phyloP scores from a whole-genome alignment of 768 basidiomycete genomes.

The Porpolomopsis calyptriformis region DNA sequence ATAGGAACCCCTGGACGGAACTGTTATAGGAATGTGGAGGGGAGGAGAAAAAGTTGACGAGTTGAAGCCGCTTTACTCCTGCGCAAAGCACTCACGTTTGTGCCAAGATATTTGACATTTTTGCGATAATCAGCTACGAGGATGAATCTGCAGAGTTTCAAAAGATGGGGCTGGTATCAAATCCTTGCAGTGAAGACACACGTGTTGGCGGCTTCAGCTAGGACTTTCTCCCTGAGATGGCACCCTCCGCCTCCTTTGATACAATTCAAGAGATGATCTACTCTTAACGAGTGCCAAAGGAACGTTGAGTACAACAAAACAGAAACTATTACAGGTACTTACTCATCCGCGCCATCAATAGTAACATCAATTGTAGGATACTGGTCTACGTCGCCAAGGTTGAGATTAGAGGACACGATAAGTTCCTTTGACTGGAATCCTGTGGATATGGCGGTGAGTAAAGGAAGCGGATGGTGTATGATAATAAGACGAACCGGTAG shows the following conservation, averaged over 20 bases:
- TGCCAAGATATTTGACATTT: constrained; percentile 73
- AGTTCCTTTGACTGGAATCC: constrained; percentile 96
- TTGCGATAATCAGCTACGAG: constrained; percentile 95
- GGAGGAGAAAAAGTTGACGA: background rate
- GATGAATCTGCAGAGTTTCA: constrained; percentile 47
- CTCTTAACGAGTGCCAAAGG: constrained; percentile 38
- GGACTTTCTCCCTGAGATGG: constrained; percentile 92
- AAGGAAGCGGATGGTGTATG: background rate
- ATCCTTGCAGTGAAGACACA: constrained; percentile 30
- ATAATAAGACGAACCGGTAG: constrained; percentile 68
- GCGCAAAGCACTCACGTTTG: constrained; percentile 50
- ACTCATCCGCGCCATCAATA: constrained; percentile 97
- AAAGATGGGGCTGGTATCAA: background rate
- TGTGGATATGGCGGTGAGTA: constrained; percentile 9
- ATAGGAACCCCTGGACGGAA: constrained; percentile 86
- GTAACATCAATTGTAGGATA: constrained; percentile 91
- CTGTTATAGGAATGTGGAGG: constrained; percentile 26
- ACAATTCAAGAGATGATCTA: constrained; percentile 76
- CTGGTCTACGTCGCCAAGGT: constrained; percentile 81
- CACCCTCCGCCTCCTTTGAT: constrained; percentile 98
- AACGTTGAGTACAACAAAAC: background rate
- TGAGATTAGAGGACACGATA: constrained; percentile 70
- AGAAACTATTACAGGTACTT: constrained; percentile 18
- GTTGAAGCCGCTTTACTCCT: too few species aligned
- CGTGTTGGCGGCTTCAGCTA: constrained; percentile 91